phyloP scores from a whole-genome alignment of 1,284 basidiomycete genomes.

The Microbotryum intermedium region DNA sequence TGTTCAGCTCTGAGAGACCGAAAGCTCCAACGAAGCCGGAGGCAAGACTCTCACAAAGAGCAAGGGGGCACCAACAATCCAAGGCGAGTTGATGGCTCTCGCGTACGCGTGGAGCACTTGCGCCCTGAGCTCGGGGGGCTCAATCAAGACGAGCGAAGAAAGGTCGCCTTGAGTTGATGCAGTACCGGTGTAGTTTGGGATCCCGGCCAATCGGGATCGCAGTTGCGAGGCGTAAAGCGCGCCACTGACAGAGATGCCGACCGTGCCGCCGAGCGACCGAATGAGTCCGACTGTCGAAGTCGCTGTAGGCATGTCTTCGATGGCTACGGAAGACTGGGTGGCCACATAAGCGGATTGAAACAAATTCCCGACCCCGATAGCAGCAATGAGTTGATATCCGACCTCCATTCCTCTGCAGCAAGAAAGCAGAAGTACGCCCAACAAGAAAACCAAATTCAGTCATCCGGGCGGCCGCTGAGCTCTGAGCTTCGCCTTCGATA shows the following conservation, averaged over 20 bases:
- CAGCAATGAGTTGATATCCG: constrained; percentile 29
- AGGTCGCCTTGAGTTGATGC: constrained; percentile 2
- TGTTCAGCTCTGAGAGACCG: too few relatives aligned
- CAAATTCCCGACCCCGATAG: constrained; percentile 23
- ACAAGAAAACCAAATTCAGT: too few relatives aligned
- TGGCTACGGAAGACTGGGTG: constrained; percentile 55
- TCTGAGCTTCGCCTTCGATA: too few relatives aligned
- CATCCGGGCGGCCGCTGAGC: background rate
- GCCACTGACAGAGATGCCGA: constrained; percentile 51
- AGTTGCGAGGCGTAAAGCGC: constrained; percentile 34
- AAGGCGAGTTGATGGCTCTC: constrained; percentile 58
- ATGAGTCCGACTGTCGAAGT: constrained; percentile 63
- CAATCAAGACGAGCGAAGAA: background rate
- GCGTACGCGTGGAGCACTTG: constrained; percentile 61
- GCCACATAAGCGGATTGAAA: constrained; percentile 29
- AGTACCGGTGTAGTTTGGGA: constrained; percentile 23
- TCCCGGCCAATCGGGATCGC: constrained; percentile 14
- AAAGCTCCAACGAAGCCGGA: too few relatives aligned
- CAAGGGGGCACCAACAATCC: constrained; percentile 50
- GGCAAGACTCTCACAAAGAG: constrained; percentile 34
- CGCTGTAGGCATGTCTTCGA: constrained; percentile 69
- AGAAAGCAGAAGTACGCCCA: background rate
- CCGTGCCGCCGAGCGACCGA: constrained; percentile 64
- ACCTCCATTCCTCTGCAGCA: constrained; percentile 26
- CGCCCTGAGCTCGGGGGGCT: constrained; percentile 38